Percentiles rank a stretch among this genome's conserved stretches.
These are phyloP conservation scores for Ilex aquifolium DNA, from an alignment of 257 asterid genomes.

Conservation along the genomic window DNA sequence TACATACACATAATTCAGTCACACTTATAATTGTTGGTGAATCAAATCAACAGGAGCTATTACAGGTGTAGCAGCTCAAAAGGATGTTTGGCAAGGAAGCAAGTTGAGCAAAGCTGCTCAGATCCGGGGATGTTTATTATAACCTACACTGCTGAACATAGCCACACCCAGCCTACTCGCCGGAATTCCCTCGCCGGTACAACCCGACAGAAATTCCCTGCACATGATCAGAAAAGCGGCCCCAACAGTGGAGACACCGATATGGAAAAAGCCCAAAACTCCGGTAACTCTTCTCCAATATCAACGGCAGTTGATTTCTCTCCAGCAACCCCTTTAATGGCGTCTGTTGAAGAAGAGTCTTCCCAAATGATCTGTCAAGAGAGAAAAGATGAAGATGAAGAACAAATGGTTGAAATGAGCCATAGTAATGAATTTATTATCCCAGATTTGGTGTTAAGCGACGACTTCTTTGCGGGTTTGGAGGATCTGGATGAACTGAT, in stretches of 20 bases:
- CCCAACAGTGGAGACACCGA: background rate
- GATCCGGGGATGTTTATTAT: slow-evolving; percentile 56
- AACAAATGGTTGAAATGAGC: background rate
- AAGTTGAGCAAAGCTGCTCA: slow-evolving; percentile 79
- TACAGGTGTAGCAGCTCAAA: slow-evolving; percentile 93
- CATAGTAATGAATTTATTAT: background rate
- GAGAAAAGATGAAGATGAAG: slow-evolving; percentile 4
- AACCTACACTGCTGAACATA: slow-evolving; percentile 86
- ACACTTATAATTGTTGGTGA: background rate
- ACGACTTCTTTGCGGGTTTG: slow-evolving; percentile 61
- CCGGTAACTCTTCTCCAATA: slow-evolving; percentile 7
- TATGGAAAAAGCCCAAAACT: slow-evolving; percentile 14
- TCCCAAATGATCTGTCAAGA: slow-evolving; percentile 16
- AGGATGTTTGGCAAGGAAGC: slow-evolving; percentile 89
- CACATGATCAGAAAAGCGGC: slow-evolving; percentile 15
- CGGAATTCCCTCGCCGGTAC: slow-evolving; percentile 89
- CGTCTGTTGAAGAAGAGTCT: slow-evolving; percentile 3
- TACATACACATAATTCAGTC: background rate
- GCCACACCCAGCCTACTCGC: slow-evolving; percentile 83
- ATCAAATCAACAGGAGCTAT: slow-evolving; percentile 53
- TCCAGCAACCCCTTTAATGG: slow-evolving; percentile 8
- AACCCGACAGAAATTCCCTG: slow-evolving; percentile 58
- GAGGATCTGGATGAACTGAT: slow-evolving; percentile 49
- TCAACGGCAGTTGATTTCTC: slow-evolving; percentile 1
- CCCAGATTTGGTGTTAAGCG: slow-evolving; percentile 34